Evolutionary conservation across 139 green algal species (phyloP), one percentile per base, ranked within the genome.

Genomic region (Chlorella sorokiniana): DNA sequence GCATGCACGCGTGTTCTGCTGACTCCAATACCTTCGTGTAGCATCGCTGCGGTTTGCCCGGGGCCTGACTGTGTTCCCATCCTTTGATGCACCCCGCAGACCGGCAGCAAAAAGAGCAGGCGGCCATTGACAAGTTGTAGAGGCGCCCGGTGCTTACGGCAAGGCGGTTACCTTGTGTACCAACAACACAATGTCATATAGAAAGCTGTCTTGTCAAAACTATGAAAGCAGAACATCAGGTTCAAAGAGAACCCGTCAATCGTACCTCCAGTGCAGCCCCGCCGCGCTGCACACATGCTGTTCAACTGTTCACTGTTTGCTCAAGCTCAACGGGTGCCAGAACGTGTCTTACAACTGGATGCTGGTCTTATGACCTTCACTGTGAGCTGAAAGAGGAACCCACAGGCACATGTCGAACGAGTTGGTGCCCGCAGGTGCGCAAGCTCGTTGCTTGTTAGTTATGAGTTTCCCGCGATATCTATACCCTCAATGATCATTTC

Each of bases 31-130:
- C n/a, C n/a, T n/a, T n/a, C n/a, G n/a, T n/a, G n/a, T n/a, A n/a
- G n/a, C n/a, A n/a, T n/a, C n/a, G n/a, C n/a, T n/a, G n/a, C n/a
- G n/a, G n/a, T n/a, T n/a, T n/a, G n/a, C n/a, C n/a, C n/a, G n/a
- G n/a, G n/a, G n/a, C n/a, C n/a, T n/a, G n/a, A n/a, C n/a, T n/a
- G n/a, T n/a, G n/a, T n/a, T n/a, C n/a, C n/a, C n/a, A n/a, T n/a
- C n/a, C n/a, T n/a, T n/a, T n/a, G n/a, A n/a, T n/a, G n/a, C n/a
- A n/a, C n/a, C n/a, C 44, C 44, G 70, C 70, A 77, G 70, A 77
- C 37, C 73, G 54, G 73, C 73, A 79, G 54, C 44, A 68, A 38
- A 35, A 69, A 54, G 52, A 69, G 73, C 73, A 79, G 54, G 75
- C 75, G 10, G 75, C 56, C 3, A 70, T 81, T 1, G 59, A 71